These are phyloP conservation scores for Geotrichum bryndzae DNA, from an alignment of 1,139 yeast genomes.

Conservation along the genomic window DNA sequence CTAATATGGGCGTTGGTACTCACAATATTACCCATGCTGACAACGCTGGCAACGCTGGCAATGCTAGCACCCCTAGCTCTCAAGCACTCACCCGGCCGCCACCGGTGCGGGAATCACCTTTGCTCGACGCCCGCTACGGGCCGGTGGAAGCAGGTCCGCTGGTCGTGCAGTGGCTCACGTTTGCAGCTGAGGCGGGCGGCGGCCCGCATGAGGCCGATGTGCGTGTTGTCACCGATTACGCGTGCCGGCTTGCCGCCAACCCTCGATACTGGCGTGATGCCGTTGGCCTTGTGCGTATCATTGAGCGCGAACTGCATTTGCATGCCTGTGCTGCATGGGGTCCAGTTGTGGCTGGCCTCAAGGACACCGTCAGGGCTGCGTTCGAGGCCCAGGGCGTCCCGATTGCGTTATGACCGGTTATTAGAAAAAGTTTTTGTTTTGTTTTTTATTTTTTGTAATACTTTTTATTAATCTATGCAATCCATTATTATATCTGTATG, in stretches of 20 bases:
- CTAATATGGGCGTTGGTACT: neutral
- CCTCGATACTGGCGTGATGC: neutral
- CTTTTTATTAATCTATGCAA: neutral
- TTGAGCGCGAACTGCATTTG: neutral
- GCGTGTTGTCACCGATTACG: neutral
- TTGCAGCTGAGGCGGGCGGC: slow-evolving; percentile 2
- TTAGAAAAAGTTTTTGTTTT: neutral
- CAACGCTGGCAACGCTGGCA: neutral
- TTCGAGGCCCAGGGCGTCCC: neutral
- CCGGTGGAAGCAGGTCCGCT: neutral
- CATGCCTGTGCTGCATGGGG: neutral
- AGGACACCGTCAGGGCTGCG: neutral
- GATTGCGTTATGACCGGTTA: neutral
- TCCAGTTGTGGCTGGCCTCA: neutral
- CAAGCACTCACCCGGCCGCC: neutral
- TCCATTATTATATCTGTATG: neutral
- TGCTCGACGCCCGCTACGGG: neutral
- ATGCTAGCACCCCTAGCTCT: neutral
- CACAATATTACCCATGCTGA: neutral
- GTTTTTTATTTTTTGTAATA: neutral
- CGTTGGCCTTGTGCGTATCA: neutral
- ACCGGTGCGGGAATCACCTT: neutral
- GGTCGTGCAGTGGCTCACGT: neutral
- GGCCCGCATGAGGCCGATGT: slow-evolving; percentile 18
- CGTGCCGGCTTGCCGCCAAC: neutral